Base-by-base conservation (phyloP, 441 rosid genomes). In the Croton laevigatus region DNA sequence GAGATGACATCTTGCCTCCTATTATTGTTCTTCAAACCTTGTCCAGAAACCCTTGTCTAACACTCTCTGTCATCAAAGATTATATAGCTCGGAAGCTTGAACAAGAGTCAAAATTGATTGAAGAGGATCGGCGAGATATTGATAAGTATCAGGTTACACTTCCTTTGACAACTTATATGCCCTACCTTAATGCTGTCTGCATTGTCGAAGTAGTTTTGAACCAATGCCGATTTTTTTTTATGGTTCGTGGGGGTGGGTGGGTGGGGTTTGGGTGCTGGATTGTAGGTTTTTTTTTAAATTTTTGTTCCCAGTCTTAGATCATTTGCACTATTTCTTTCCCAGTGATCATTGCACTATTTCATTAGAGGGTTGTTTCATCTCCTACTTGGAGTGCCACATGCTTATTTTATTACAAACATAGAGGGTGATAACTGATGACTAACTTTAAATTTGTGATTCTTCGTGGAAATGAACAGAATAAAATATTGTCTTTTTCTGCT, bases 1-100 rank as follows among this genome's bases (percentile, higher is more conserved):
- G 92, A 68, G 98, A 95, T 80, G 94, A 95, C 80, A 92, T 95
- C 55, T 78, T 95, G 79, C 98, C 99, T 80, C 98, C 98, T 69
- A 91, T 95, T 77, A 83, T 92, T 74, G 99, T 95, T 75, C 91
- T 92, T 69, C 99, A 92, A 84, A 88, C 88, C 40, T 82, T 95
- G 66, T 89, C 96, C 12, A 88, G 90, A 86, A 92, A 92, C 81
- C 94, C 97, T 52, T 89, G 92, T 76, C 97, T 92, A 76, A 92
- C 98, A 52, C 94, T 95, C 62, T 90, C 98, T 72, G 98, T 95
- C 66, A 88, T 95, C 69, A 92, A 95, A 78, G 99, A 95, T 81
- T 95, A 89, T 68, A 87, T 95, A 67, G 97, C 98, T 62, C 83
- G 94, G 69, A 95, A 95, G 79, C 98, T 95, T 79, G 99, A 92